These are phyloP conservation scores for Ophiorrhiza pumila DNA, from an alignment of 257 asterid genomes.

Conservation along the genomic window DNA sequence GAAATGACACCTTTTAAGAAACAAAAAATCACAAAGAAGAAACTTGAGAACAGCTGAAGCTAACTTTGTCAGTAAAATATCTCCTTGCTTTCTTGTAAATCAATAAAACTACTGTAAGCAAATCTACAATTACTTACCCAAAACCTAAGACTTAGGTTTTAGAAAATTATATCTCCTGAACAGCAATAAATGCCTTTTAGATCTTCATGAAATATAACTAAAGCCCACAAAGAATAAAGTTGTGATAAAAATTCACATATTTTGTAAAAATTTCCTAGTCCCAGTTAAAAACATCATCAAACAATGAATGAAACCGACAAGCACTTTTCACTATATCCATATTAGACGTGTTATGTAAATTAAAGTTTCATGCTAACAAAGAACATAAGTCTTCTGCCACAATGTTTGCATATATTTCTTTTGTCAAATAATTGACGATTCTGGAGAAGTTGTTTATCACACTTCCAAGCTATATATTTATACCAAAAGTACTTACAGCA, in stretches of 20 bases:
- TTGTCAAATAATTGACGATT: neutral
- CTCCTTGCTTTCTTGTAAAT: neutral
- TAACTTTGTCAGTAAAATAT: neutral
- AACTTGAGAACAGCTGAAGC: neutral
- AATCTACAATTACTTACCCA: neutral
- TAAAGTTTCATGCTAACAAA: neutral
- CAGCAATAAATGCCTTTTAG: neutral
- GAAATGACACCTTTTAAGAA: neutral
- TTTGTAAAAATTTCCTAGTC: neutral
- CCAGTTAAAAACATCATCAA: neutral
- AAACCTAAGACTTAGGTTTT: neutral
- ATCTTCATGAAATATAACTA: neutral
- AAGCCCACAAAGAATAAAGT: neutral
- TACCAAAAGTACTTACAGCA: conserved; percentile 53
- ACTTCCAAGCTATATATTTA: neutral
- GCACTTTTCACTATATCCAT: neutral
- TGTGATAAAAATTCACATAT: neutral
- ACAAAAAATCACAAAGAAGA: neutral
- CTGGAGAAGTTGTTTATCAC: neutral
- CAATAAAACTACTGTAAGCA: neutral
- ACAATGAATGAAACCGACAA: neutral
- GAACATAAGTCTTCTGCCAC: neutral
- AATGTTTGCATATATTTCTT: neutral
- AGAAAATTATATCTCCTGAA: no score
- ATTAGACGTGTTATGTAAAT: neutral